phyloP scores from a whole-genome alignment of 345 rosid species.

The Salix koriyanagi region DNA sequence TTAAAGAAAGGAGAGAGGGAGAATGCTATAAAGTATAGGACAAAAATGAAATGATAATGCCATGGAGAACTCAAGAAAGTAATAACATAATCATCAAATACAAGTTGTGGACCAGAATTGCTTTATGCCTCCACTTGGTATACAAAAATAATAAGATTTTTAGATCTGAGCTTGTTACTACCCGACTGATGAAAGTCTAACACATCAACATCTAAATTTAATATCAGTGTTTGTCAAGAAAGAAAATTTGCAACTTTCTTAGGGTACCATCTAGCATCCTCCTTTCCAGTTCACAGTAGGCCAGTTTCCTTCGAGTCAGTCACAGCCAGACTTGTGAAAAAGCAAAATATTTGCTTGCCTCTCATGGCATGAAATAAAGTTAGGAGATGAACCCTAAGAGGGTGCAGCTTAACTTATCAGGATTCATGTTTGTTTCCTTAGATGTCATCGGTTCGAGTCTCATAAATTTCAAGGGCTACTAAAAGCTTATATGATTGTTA shows the following conservation, averaged over 20 bases:
- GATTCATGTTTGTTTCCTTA: no score
- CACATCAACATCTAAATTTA: not conserved
- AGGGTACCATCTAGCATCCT: not conserved
- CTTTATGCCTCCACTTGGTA: no score
- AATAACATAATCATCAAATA: no score
- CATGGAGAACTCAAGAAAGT: no score
- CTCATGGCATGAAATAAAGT: not conserved
- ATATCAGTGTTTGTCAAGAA: not conserved
- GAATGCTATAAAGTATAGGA: not conserved
- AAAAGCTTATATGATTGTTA: rapidly evolving
- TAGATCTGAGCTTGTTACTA: not conserved
- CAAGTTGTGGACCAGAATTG: no score
- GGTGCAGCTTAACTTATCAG: no score
- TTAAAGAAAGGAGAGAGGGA: not conserved
- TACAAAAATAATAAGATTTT: no score
- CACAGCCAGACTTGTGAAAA: not conserved
- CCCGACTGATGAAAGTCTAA: not conserved
- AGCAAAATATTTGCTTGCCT: not conserved
- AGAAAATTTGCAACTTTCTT: not conserved
- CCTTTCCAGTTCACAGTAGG: not conserved
- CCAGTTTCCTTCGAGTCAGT: not conserved
- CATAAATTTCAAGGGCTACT: no score
- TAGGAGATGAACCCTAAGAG: no score
- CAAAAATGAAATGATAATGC: not conserved
- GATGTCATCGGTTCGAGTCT: no score